Evolutionary conservation across 2,329 filamentous ascomycete species (phyloP).

Genomic region (Verticillium alfalfae): DNA sequence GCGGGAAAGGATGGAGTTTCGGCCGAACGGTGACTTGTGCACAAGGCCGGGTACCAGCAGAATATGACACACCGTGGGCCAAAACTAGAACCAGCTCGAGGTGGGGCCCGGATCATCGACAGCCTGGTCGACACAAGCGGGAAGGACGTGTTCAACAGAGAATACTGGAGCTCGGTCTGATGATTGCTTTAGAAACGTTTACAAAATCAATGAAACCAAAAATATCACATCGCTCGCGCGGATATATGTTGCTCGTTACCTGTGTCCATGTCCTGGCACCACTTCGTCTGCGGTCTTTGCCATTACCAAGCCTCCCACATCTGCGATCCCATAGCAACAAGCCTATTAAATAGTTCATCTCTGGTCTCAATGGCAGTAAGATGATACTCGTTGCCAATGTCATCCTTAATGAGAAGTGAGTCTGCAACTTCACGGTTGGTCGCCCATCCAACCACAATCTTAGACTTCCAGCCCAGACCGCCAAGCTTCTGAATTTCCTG

Average conservation of each 20-base stretch:
- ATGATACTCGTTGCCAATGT: slow-evolving; percentile 47
- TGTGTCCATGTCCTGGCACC: background rate
- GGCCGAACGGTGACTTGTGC: background rate
- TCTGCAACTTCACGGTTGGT: slow-evolving; percentile 69
- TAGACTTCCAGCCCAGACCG: slow-evolving; percentile 79
- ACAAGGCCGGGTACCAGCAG: background rate
- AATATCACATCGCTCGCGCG: too few species aligned
- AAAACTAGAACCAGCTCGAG: background rate
- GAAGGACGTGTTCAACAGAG: too few species aligned
- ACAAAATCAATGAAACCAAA: too few species aligned
- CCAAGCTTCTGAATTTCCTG: slow-evolving; percentile 71
- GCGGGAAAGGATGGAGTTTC: background rate
- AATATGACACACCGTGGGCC: background rate
- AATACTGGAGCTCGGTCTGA: too few species aligned
- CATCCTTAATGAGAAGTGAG: slow-evolving; percentile 63
- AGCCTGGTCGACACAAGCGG: too few species aligned
- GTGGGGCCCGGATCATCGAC: background rate
- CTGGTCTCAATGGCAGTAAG: slow-evolving; percentile 67
- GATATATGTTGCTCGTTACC: background rate
- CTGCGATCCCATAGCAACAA: slow-evolving; percentile 71
- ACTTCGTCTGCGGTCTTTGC: background rate
- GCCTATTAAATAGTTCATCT: slow-evolving; percentile 76
- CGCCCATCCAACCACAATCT: slow-evolving; percentile 76
- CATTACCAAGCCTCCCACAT: slow-evolving; percentile 74
- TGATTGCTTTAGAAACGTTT: too few species aligned